Conservation (phyloP, 371 early-diverging fungal species). For the Chytridium lagenaria region DNA sequence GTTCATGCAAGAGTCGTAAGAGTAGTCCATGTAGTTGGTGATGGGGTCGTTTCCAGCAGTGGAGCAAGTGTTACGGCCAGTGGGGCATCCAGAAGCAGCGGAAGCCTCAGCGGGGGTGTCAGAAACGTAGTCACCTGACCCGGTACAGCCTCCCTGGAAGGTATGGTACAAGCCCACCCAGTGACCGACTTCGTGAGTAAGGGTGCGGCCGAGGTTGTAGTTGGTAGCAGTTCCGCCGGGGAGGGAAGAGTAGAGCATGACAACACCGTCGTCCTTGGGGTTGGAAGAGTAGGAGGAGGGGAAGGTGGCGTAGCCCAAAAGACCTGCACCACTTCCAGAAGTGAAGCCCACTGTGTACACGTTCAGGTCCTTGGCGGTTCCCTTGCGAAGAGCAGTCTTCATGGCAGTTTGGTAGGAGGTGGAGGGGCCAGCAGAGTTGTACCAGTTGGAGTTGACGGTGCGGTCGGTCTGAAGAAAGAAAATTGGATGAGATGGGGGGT, state of each 20-base stretch:
- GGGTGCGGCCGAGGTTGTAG: constrained; percentile 34
- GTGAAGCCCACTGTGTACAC: constrained; percentile 28
- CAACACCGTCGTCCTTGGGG: constrained; percentile 32
- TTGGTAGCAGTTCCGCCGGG: constrained; percentile 16
- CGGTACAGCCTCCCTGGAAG: constrained; percentile 31
- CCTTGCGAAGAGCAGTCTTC: constrained; percentile 22
- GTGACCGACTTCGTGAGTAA: constrained; percentile 37
- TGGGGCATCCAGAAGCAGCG: constrained; percentile 28
- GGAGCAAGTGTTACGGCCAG: constrained; percentile 25
- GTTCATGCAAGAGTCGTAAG: constrained; percentile 33
- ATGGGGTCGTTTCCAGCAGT: constrained; percentile 19
- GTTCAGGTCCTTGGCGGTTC: constrained; percentile 13
- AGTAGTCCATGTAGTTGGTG: constrained; percentile 36
- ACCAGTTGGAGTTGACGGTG: constrained; percentile 18
- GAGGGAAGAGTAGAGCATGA: constrained; percentile 23
- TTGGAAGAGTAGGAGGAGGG: constrained; percentile 20
- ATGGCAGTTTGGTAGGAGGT: constrained; percentile 13
- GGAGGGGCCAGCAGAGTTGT: constrained; percentile 10
- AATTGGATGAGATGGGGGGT: not conserved
- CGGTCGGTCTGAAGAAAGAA: constrained; percentile 9
- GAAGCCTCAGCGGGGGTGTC: constrained; percentile 33
- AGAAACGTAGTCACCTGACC: constrained; percentile 28
- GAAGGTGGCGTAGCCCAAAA: constrained; percentile 28
- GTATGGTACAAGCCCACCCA: constrained; percentile 37
- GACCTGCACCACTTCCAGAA: constrained; percentile 17